phyloP scores from a whole-genome alignment of 2,329 filamentous ascomycete genomes.

The Graphilbum sp. region DNA sequence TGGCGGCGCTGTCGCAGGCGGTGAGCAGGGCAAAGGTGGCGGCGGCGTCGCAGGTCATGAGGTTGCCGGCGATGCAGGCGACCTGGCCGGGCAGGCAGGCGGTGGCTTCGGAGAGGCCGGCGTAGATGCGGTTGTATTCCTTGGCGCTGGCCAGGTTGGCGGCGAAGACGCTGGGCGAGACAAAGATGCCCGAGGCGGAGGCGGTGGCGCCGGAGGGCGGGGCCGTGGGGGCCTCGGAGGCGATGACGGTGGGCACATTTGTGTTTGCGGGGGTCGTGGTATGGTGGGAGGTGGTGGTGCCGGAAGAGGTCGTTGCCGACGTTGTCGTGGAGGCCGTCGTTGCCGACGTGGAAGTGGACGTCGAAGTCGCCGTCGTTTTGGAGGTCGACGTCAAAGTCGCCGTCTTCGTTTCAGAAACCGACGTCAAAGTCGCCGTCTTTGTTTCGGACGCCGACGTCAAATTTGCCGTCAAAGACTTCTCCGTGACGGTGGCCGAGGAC shows the following conservation, averaged over 20 bases:
- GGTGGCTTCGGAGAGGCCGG: constrained; percentile 24
- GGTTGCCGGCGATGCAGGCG: constrained; percentile 34
- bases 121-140: constrained; percentile 30
- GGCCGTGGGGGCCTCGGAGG: constrained; percentile 14
- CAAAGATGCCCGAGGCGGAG: constrained; percentile 4
- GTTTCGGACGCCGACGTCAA: neutral
- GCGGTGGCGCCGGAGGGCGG: constrained; percentile 15
- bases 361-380: neutral
- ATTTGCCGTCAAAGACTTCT: no score
- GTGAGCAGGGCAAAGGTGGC: constrained; percentile 25
- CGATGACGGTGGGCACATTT: constrained; percentile 25
- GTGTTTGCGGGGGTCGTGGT: constrained; percentile 21
- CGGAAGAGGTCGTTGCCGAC: neutral
- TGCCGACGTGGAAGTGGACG: neutral
- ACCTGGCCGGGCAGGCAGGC: constrained; percentile 29
- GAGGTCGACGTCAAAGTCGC: neutral
- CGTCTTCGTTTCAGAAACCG: neutral
- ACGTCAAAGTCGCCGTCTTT: neutral
- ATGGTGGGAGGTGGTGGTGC: constrained; percentile 4
- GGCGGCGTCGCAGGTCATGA: constrained; percentile 26
- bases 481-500: neutral
- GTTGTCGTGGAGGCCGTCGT: neutral
- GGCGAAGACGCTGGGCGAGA: constrained; percentile 24
- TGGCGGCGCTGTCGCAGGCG: constrained; percentile 16
- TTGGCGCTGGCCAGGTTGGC: constrained; percentile 28